These are phyloP conservation scores for Berkeleyomyces rouxiae DNA, from an alignment of 2,329 filamentous ascomycete genomes.

Conservation along the genomic window DNA sequence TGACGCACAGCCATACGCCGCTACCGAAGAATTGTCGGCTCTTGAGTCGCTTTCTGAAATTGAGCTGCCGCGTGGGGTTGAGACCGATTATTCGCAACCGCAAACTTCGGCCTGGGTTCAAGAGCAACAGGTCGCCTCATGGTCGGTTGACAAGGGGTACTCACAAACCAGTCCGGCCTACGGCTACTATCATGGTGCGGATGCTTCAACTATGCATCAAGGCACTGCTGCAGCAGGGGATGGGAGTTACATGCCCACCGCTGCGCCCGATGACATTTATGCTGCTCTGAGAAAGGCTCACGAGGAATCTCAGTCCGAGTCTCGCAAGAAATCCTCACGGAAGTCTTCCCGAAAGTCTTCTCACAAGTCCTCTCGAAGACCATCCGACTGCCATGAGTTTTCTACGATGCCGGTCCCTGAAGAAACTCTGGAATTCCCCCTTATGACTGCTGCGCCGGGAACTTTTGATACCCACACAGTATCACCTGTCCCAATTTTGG, in stretches of 20 bases:
- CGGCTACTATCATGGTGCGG: not conserved
- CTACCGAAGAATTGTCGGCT: not conserved
- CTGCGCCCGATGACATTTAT: not conserved
- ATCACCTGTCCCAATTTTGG: not conserved
- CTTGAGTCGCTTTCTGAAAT: not conserved
- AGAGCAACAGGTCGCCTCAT: not conserved
- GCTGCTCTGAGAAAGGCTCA: not conserved
- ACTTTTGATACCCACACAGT: not conserved
- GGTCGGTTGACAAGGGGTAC: not conserved
- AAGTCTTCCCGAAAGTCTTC: conserved; percentile 6
- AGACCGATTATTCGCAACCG: not conserved
- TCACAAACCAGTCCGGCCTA: not conserved
- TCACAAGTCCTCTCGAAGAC: conserved; percentile 3
- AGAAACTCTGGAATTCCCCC: not conserved
- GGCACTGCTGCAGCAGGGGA: not conserved
- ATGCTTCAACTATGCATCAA: not conserved
- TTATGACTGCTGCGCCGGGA: not conserved
- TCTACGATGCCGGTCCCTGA: not conserved
- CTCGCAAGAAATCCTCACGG: not conserved
- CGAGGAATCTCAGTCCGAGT: not conserved
- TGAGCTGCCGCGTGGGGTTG: not conserved
- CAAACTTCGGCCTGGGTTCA: not conserved
- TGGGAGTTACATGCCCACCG: too few species aligned
- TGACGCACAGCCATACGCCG: not conserved
- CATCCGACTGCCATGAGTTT: not conserved